Evolutionary conservation across 225 moss, liverwort and hornwort genomes (phyloP).

Genomic region (Polytrichum formosum): DNA sequence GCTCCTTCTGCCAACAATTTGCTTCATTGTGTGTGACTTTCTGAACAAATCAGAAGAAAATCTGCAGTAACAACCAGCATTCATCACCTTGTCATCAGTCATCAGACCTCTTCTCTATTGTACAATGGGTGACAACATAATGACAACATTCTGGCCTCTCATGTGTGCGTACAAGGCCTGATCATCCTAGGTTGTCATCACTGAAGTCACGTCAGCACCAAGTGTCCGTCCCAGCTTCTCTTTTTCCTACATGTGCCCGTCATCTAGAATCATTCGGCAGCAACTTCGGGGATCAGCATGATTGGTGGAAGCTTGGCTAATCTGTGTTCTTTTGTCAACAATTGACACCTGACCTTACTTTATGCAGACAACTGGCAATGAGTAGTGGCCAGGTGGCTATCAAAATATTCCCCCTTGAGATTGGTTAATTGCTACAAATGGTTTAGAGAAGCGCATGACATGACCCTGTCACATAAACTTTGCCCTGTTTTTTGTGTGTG

Average conservation of each 20-base stretch:
- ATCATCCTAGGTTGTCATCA: conserved; percentile 72
- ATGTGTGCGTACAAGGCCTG: conserved; percentile 64
- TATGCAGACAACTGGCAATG: conserved; percentile 92
- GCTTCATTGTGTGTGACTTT: conserved; percentile 68
- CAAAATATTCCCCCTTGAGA: conserved; percentile 48
- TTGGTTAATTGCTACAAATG: conserved; percentile 36
- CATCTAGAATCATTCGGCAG: conserved; percentile 58
- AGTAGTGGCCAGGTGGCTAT: conserved; percentile 95
- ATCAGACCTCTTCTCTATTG: conserved; percentile 72
- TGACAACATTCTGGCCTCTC: conserved; percentile 61
- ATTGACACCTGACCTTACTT: conserved; percentile 83
- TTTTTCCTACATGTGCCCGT: conserved; percentile 52
- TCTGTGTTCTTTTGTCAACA: conserved; percentile 81
- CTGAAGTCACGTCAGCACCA: conserved; percentile 55
- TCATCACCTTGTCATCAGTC: conserved; percentile 88
- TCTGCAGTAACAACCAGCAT: conserved; percentile 77
- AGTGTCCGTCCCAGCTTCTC: conserved; percentile 50
- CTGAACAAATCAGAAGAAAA: conserved; percentile 87
- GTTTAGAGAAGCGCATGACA: too few relatives aligned
- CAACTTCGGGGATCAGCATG: conserved; percentile 82
- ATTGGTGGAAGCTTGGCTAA: conserved; percentile 96
- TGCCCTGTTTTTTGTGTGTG: conserved; percentile 25
- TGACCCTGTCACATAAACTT: conserved; percentile 23
- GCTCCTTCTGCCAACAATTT: conserved; percentile 78
- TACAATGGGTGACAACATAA: conserved; percentile 73